A percentile compares a stretch with the other conserved stretches of the same genome.
Evolutionary conservation across 371 early-diverging fungal species (phyloP).

Genomic region (Thermomucor indicae-seudaticae): DNA sequence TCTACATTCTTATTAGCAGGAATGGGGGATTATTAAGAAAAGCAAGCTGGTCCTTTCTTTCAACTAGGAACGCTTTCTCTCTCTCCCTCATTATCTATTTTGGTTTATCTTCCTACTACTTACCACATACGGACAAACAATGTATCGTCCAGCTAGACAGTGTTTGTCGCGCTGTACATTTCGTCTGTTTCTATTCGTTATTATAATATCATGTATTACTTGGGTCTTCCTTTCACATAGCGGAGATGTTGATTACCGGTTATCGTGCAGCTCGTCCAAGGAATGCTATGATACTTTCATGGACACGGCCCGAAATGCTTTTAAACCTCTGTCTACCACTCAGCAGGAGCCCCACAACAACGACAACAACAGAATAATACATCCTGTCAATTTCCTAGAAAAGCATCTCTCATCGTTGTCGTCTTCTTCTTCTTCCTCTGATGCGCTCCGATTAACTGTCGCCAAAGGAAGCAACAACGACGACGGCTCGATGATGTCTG

Average conservation of each 20-base stretch:
- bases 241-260: not conserved
- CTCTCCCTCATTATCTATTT: constrained; percentile 1
- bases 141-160: constrained; percentile 15
- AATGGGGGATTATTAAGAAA: too few species aligned
- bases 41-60: too few species aligned
- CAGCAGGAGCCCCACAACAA: not conserved
- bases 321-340: too few species aligned
- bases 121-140: not conserved
- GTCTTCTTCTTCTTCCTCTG: not conserved
- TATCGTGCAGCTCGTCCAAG: constrained; percentile 7
- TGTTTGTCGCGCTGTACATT: constrained; percentile 14
- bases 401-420: not conserved
- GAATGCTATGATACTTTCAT: constrained; percentile 11
- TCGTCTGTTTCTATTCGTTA: constrained; percentile 5
- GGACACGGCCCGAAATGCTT: constrained; percentile 7
- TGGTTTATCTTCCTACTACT: not conserved
- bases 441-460: not conserved
- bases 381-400: not conserved
- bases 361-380: not conserved
- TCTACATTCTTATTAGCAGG: too few species aligned
- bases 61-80: not conserved
- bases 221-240: constrained; percentile 2
- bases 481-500: too few species aligned
- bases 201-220: not conserved
- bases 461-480: not conserved